These are phyloP conservation scores for Cryptococcus maquisensis DNA, from an alignment of 1,284 basidiomycete genomes.

Conservation along the genomic window DNA sequence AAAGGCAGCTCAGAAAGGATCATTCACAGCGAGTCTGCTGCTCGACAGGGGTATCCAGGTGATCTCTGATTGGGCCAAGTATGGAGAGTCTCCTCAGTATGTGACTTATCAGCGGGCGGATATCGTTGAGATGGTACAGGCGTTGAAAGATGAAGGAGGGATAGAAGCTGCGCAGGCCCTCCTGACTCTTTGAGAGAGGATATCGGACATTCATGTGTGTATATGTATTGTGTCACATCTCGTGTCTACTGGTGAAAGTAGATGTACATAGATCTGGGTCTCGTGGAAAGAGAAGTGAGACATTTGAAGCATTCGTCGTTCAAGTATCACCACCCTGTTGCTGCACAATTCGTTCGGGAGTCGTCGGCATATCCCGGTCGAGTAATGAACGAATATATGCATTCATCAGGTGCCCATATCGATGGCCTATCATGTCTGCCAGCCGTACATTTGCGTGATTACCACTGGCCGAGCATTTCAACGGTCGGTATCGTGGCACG, in stretches of 20 bases:
- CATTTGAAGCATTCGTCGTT: no score
- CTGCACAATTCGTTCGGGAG: no score
- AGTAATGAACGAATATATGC: no score
- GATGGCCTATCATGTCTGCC: no score
- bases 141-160: constrained; percentile 1
- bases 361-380: no score
- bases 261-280: no score
- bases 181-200: neutral
- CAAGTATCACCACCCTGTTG: no score
- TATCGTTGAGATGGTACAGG: constrained; percentile 5
- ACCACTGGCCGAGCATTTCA: no score
- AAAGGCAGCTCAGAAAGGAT: neutral
- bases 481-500: no score
- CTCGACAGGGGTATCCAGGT: constrained; percentile 5
- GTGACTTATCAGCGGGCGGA: constrained; percentile 1
- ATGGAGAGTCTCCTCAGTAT: neutral
- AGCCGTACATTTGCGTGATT: neutral
- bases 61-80: constrained; percentile 6
- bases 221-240: neutral
- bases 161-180: neutral
- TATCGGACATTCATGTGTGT: neutral
- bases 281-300: no score
- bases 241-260: no score
- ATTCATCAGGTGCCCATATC: no score
- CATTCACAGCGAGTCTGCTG: neutral